Evolutionary conservation across 768 basidiomycete genomes (phyloP), one percentile per base, ranked within the genome.

Genomic region (Dacryopinax primogenitus): DNA sequence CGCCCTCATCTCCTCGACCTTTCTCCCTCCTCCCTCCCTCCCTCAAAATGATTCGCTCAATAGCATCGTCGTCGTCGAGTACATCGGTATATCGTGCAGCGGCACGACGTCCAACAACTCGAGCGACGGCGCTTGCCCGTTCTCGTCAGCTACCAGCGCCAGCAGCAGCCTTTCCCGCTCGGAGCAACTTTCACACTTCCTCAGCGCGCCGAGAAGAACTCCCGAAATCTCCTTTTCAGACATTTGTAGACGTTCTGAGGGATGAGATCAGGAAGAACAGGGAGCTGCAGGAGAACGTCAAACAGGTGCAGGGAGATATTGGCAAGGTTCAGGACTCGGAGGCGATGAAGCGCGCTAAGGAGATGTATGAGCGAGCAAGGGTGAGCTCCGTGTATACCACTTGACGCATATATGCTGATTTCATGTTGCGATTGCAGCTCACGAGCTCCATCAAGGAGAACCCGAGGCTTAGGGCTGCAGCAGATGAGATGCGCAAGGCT

Each of bases 291-390:
- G 94, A 98, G 34, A 95, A 95, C 76, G 88, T 97, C 61, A 94
- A 93, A 78, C 92, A 96, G 77, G 81, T 99, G 18, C 92, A 95
- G 77, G 96, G 96, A 68, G 93, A 98, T 75, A 95, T 96, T 36
- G 90, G 92, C 77, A 96, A 96, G 77, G 77, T 97, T 62, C 94
- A 97, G 79, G 96, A 97, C 74, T 92, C 91, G 64, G 92, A 95
- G 73, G 88, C 93, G 15, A 87, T 99, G 92, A 92, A 90, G 78
- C 83, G 82, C 71, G 93, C 93, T 1, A 83, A 82, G 73, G 92
- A 90, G 62, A 85, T 90, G 66, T 98, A 98, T 77, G 95, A 98
- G 78, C 84, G 88, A 67, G 92, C 95, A 7, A 83, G 95, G 77
- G 94, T 97, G 72, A 67, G 84, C 81, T n/a, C 11, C n/a, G n/a